Percentiles rank a stretch among this genome's conserved stretches.
These are phyloP conservation scores for Chytriomyces sp. DNA, from an alignment of 192 early-diverging fungal genomes.

Conservation along the genomic window DNA sequence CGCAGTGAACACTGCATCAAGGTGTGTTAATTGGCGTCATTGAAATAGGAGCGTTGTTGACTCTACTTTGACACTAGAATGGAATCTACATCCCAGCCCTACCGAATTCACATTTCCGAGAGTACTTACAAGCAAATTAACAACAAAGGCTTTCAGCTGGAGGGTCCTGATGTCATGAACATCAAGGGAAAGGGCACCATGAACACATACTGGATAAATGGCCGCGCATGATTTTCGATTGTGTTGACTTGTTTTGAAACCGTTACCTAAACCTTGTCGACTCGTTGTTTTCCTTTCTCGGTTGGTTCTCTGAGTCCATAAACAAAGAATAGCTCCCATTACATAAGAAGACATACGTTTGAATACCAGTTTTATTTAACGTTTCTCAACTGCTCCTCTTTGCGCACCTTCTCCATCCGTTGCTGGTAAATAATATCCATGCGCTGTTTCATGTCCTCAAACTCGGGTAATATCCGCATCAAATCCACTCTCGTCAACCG, in stretches of 20 bases:
- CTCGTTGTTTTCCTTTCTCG: no score
- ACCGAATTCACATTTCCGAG: conserved; percentile 48
- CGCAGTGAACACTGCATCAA: conserved; percentile 52
- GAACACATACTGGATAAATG: conserved; percentile 5
- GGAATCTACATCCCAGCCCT: conserved; percentile 48
- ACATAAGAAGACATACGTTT: no score
- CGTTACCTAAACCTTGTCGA: no score
- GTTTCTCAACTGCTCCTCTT: conserved; percentile 40
- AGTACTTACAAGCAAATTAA: conserved; percentile 37
- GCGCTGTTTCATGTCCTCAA: conserved; percentile 37
- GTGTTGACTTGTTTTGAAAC: neutral
- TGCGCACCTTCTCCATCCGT: conserved; percentile 36
- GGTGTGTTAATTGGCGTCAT: conserved; percentile 1
- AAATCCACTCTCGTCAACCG: conserved; percentile 9
- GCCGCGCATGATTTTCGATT: neutral
- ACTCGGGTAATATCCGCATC: conserved; percentile 24
- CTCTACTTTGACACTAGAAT: no score
- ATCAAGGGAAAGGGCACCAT: conserved; percentile 13
- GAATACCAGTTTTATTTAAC: no score
- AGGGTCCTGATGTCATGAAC: neutral
- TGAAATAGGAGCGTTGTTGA: no score
- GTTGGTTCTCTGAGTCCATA: no score
- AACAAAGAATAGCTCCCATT: no score
- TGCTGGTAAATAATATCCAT: conserved; percentile 15
- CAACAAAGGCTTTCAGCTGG: neutral